phyloP scores from a whole-genome alignment of 768 basidiomycete genomes.

The Leucosporidium creatinivorum region DNA sequence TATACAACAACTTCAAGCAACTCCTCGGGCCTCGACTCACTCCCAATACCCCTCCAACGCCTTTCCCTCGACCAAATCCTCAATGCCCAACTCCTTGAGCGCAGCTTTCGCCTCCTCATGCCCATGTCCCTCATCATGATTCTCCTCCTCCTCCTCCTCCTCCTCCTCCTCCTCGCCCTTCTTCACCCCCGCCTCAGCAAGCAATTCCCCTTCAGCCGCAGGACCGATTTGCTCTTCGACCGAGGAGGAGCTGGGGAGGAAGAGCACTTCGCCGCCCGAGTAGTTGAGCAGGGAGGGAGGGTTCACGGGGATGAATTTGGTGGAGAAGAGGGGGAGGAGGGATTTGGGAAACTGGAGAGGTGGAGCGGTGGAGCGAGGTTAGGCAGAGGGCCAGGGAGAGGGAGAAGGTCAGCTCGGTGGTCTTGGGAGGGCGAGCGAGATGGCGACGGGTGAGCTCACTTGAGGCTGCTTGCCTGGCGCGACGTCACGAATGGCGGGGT shows the following conservation, averaged over 20 bases:
- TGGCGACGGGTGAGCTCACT: neutral
- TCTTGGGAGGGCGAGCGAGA: no score
- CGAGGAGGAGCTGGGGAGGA: conserved; percentile 52
- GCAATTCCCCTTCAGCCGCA: conserved; percentile 26
- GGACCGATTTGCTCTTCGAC: conserved; percentile 49
- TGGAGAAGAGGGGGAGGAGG: conserved; percentile 38
- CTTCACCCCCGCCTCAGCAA: conserved; percentile 13
- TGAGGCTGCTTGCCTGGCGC: conserved; percentile 12
- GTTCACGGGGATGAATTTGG: conserved; percentile 52
- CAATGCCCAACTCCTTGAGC: conserved; percentile 46
- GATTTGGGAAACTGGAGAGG: conserved; percentile 16
- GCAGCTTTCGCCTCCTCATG: conserved; percentile 37
- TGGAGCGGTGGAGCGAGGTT: neutral
- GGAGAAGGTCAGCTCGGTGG: no score
- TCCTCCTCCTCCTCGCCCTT: conserved; percentile 20
- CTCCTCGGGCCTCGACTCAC: conserved; percentile 23
- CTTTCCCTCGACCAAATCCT: conserved; percentile 50
- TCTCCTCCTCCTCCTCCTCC: conserved; percentile 45
- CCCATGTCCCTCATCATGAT: conserved; percentile 44
- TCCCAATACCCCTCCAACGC: conserved; percentile 54
- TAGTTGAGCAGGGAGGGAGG: conserved; percentile 53
- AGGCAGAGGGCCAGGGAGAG: no score
- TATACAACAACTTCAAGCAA: neutral
- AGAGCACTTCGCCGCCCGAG: conserved; percentile 51
- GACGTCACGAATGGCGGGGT: conserved; percentile 40